Evolutionary conservation across 1,284 basidiomycete genomes (phyloP), one percentile per base, ranked within the genome.

Genomic region (Moesziomyces sp.): DNA sequence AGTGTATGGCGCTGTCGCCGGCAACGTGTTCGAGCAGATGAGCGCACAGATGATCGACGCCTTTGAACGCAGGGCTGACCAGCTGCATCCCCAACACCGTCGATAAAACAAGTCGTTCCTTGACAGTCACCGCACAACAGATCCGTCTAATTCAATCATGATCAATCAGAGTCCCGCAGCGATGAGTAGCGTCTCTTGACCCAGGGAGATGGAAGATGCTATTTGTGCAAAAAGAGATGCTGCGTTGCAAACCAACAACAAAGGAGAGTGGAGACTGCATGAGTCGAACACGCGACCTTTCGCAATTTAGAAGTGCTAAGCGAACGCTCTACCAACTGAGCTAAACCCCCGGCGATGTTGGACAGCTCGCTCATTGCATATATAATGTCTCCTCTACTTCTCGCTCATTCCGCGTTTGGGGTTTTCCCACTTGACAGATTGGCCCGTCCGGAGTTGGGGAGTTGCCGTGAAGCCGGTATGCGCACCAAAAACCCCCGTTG

Each of bases 41-140:
- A 93, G 92, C 9, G 89, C 89, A 68, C 88, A 91, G 85, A 97
- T 97, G 93, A 91, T 97, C 24, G 87, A 91, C 64, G 94, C 94
- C 5, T 99, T 99, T 79, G 93, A 97, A 85, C 87, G 91, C 75
- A 88, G 94, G 35, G 95, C 65, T 14, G 45, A 66, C 28, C 21
- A 53, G 21, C 38, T 73, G 48, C 66, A 69, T 52, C 52, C 66
- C 9, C 6, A 0, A 3, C 44, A 45, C 21, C 51, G n/a, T 3
- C 21, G 21, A 21, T 21, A 21, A 21, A 21, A 21, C 21, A 21
- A 21, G 21, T 21, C 21, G 21, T 21, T 21, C 21, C 21, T 21
- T 21, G 21, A 2, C 24, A 26, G 11, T 16, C 35, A 38, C 16
- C 30, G 11, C 30, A 30, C 2, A 30, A 8, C 30, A 30, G 35